Evolutionary conservation across 495 filamentous ascomycete species (phyloP).

Genomic region (Aspergillus ellipticus): DNA sequence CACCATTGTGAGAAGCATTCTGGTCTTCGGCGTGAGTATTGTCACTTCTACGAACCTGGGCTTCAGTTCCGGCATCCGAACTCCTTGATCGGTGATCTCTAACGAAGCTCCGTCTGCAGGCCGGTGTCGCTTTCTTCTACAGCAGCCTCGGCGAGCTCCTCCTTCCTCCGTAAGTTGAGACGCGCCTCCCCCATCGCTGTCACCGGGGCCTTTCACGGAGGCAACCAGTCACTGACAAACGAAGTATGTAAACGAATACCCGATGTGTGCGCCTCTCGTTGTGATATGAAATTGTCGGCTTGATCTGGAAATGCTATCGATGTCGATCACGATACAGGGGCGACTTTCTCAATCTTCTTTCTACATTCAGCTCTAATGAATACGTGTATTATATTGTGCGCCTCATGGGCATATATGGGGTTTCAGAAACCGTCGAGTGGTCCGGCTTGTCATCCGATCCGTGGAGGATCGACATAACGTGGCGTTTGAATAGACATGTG

Average conservation of each 20-base stretch:
- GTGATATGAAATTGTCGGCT: background rate
- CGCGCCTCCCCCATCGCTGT: background rate
- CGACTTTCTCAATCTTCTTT: constrained; percentile 8
- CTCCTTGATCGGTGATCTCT: constrained; percentile 11
- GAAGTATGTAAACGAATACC: constrained; percentile 20
- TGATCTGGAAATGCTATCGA: background rate
- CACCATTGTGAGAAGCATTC: constrained; percentile 66
- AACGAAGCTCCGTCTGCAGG: constrained; percentile 39
- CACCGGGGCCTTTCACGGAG: background rate
- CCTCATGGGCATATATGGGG: constrained; percentile 15
- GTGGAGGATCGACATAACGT: constrained; percentile 7
- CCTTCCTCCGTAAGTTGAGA: constrained; percentile 61
- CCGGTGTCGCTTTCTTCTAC: constrained; percentile 68
- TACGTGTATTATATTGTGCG: constrained; percentile 24
- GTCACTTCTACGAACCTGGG: too few species aligned
- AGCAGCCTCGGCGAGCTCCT: constrained; percentile 72
- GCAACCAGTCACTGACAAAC: background rate
- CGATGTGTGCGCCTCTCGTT: background rate
- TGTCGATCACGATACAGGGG: background rate
- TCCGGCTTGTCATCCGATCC: background rate
- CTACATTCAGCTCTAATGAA: constrained; percentile 15
- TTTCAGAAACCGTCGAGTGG: constrained; percentile 2
- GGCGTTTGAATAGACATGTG: constrained; percentile 16
- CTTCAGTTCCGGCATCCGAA: too few species aligned
- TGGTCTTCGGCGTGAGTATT: constrained; percentile 72